A percentile compares a stretch with the other conserved stretches of the same genome.
Conservation (phyloP, 202 grass and related monocot genomes). For the Dendrocalamus latiflorus region DNA sequence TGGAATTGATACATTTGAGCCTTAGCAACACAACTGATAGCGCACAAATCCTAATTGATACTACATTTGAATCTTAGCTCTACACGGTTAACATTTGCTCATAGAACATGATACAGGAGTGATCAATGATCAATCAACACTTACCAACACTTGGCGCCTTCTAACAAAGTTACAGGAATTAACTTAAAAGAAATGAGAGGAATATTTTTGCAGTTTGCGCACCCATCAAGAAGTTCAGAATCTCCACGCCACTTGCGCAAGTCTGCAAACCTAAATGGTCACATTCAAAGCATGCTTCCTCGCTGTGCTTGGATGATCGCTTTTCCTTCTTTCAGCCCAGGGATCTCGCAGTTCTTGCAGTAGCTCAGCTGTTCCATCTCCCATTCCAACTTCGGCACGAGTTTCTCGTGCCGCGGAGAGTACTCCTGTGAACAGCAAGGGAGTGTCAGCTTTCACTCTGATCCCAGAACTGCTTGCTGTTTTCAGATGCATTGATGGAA, state of each 20-base stretch:
- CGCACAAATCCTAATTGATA: too few relatives aligned
- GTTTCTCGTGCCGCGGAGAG: slow-evolving; percentile 49
- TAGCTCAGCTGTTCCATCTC: slow-evolving; percentile 46
- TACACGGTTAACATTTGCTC: neutral
- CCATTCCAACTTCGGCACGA: slow-evolving; percentile 52
- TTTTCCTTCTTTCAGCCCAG: slow-evolving; percentile 28
- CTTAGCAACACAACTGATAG: too few relatives aligned
- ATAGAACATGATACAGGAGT: neutral
- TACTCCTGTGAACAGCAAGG: slow-evolving; percentile 39
- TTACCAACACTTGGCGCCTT: neutral
- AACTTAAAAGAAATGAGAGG: neutral
- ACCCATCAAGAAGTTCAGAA: neutral
- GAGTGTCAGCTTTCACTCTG: neutral
- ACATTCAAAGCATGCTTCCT: slow-evolving; percentile 30
- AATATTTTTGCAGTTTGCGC: neutral
- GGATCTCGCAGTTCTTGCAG: slow-evolving; percentile 50
- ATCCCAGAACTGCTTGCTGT: neutral
- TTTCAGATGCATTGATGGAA: neutral
- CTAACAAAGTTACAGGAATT: slow-evolving; percentile 8
- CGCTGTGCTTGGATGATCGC: slow-evolving; percentile 23
- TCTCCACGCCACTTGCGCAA: neutral
- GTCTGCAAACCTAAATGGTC: neutral
- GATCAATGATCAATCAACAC: neutral
- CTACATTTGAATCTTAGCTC: neutral
- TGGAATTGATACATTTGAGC: too few relatives aligned